Evolutionary conservation across 1,139 yeast species (phyloP), one percentile per base, ranked within the genome.

Genomic region (Pichia sp.): DNA sequence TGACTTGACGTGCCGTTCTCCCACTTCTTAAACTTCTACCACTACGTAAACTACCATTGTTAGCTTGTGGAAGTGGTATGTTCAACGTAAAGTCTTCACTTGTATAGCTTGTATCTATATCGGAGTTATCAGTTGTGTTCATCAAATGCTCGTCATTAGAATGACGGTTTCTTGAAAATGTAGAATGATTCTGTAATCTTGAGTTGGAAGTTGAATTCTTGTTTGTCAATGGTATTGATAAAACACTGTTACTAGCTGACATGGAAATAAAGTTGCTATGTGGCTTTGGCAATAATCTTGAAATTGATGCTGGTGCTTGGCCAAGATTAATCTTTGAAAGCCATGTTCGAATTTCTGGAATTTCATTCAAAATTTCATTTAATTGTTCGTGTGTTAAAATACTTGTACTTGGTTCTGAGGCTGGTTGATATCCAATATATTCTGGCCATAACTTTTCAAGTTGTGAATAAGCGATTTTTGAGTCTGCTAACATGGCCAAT

Each of bases 281-380:
- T 11, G 54, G 50, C 37, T 53, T 58, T 5, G 56, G 57, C 16
- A 56, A 53, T 15, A 43, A 51, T 25, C 46, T 49, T 20, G 34
- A 18, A 16, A 53, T 9, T 32, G 36, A 45, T n/a, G 48, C 44
- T 3, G 54, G 54, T 2, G 54, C 24, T 18, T 45, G 48, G 2
- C 39, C 43, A 9, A 46, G 42, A 37, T 43, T 46, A 4, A 46
- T 30, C 8, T 45, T 48, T 5, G 44, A 44, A 18, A 48, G 38
- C 42, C 59, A 56, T 11, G 47, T 29, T 3, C 43, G 9, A 22
- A 47, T 23, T 6, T 18, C n/a, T n/a, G 42, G 44, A n/a, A 48
- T 44, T 8, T 25, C 20, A 7, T 4, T 18, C 1, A 50, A n/a
- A 6, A 34, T 20, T 2, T 16, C 16, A 8, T 39, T 12, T 22